Evolutionary conservation across 2,329 filamentous ascomycete genomes (phyloP).

Genomic region (Exophiala mesophila): DNA sequence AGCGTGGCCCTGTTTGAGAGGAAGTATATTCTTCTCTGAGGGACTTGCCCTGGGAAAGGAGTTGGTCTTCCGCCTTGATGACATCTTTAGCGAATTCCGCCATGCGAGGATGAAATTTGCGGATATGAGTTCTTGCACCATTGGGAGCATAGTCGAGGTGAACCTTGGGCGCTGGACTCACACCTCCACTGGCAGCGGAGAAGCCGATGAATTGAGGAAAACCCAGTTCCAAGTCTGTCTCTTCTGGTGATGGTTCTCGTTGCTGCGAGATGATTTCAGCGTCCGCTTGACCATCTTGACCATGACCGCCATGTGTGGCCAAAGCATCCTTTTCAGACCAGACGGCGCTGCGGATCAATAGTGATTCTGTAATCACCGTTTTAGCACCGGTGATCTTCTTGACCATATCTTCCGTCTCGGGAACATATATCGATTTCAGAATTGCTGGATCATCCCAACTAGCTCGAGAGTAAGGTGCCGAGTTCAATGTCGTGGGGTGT

Average conservation of each 20-base stretch:
- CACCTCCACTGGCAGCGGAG: conserved; percentile 19
- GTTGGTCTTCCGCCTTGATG: conserved; percentile 29
- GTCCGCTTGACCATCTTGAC: conserved; percentile 4
- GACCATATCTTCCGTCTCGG: conserved; percentile 28
- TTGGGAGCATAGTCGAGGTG: conserved; percentile 30
- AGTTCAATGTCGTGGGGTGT: conserved; percentile 25
- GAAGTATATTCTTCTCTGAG: conserved; percentile 15
- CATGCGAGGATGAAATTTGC: conserved; percentile 27
- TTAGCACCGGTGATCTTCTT: conserved; percentile 29
- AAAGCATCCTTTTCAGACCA: conserved; percentile 26
- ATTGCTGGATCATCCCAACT: conserved; percentile 26
- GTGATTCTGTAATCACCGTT: conserved; percentile 27
- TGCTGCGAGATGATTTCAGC: neutral
- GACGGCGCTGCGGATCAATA: conserved; percentile 25
- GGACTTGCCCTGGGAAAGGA: conserved; percentile 30
- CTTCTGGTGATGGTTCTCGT: conserved; percentile 11
- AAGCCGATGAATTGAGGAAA: conserved; percentile 29
- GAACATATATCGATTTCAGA: conserved; percentile 26
- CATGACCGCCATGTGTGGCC: conserved; percentile 22
- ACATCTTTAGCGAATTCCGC: conserved; percentile 21
- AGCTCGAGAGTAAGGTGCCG: conserved; percentile 19
- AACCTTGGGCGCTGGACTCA: conserved; percentile 29
- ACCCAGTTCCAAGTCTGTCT: conserved; percentile 18
- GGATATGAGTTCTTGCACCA: conserved; percentile 28
- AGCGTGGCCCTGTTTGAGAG: conserved; percentile 19